A percentile compares a stretch with the other conserved stretches of the same genome.
phyloP scores from a whole-genome alignment of 495 filamentous ascomycete genomes.

The Penicillium antarcticum region DNA sequence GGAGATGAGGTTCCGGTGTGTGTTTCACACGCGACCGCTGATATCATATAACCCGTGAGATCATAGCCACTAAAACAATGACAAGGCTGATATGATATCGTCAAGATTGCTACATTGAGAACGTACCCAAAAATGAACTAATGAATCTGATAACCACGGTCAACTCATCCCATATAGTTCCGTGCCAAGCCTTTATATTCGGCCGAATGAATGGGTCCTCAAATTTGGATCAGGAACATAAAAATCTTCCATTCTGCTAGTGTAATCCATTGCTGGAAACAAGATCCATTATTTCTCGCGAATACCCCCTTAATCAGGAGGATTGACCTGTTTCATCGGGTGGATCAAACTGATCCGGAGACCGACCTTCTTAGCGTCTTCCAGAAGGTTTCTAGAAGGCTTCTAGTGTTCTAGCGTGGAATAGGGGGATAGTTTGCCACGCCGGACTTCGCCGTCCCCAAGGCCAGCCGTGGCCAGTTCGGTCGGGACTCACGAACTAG shows the following conservation, averaged over 20 bases:
- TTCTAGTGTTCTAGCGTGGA: constrained; percentile 23
- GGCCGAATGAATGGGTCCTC: no score
- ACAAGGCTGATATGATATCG: no score
- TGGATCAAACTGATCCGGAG: constrained; percentile 4
- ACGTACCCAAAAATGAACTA: no score
- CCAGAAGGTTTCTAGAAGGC: constrained; percentile 34
- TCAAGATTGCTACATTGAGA: no score
- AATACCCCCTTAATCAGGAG: neutral
- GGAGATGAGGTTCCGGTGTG: neutral
- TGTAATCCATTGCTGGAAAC: neutral
- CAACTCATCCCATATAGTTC: no score
- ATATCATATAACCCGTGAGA: no score
- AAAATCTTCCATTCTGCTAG: neutral
- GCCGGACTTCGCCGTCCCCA: constrained; percentile 9
- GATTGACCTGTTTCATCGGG: neutral
- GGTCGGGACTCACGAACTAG: neutral
- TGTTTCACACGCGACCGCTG: no score
- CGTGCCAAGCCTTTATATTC: no score
- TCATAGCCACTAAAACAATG: no score
- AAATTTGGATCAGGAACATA: neutral
- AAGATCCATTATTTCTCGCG: neutral
- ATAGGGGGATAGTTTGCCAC: constrained; percentile 6
- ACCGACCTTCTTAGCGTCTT: constrained; percentile 29
- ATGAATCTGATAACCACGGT: no score
- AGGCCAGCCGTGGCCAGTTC: neutral